Evolutionary conservation across 2,329 filamentous ascomycete genomes (phyloP), one percentile per base, ranked within the genome.

Genomic region (Ascosphaera apis): DNA sequence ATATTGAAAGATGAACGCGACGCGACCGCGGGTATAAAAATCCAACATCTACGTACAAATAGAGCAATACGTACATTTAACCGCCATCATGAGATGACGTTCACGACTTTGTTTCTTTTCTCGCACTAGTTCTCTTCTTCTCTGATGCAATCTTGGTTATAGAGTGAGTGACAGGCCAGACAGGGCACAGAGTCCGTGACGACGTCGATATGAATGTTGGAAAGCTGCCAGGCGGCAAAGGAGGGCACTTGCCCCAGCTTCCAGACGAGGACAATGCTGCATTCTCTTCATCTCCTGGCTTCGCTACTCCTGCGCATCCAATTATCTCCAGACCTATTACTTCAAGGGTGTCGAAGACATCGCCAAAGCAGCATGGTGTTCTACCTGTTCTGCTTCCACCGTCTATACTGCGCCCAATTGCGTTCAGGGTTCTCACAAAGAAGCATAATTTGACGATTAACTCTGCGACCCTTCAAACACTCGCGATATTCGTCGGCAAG

Each of bases 381-480:
- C 65, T 98, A 1, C 83, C 88, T 3, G 88, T 98, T 39, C 65
- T 91, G 25, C 72, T 98, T 3, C 84, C 86, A 3, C 79, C 84
- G 0, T 72, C 82, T 7, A 91, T 80, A 0, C 61, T 98, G 30
- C 69, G 91, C 42, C 86, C 88, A 2, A 65, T 95, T 15, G 91
- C 88, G 6, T 95, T 98, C 50, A 73, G 88, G 33, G 91, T 81
- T 0, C 91, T 98, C 45, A 98, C 88, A 2, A 93, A 93, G 56
- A 98, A 95, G 51, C 82, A 98, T 57, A 91, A 86, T 46, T 63
- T 98, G 38, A 95, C 84, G 0, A 69, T 98, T 36, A 84, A 80
- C 5, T 88, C 86, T 0, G 72, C 83, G 0, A 82, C 88, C 0
- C 62, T 98, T 3, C 75, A 86, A 53, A 71, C 79, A 33, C 65